These are phyloP conservation scores for Ambrosia trifida DNA, from an alignment of 129 eudicot species.

Conservation along the genomic window DNA sequence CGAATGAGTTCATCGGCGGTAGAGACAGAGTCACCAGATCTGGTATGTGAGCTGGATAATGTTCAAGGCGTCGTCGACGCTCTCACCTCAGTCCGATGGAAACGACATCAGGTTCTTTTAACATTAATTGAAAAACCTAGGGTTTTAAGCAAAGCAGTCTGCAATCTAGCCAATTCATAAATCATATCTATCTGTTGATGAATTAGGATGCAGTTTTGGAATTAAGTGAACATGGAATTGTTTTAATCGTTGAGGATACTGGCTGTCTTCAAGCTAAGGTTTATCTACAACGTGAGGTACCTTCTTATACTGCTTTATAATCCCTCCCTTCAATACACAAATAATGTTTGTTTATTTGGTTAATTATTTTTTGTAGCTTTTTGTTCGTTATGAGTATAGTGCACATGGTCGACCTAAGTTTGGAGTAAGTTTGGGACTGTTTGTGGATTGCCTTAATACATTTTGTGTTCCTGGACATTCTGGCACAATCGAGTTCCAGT, in stretches of 20 bases:
- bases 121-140: no score
- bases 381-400: slow-evolving; percentile 70
- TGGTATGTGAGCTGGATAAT: slow-evolving; percentile 77
- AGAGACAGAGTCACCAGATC: slow-evolving; percentile 59
- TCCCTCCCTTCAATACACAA: no score
- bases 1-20: slow-evolving; percentile 57
- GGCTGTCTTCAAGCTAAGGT: slow-evolving; percentile 97
- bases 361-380: slow-evolving; percentile 50
- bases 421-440: slow-evolving; percentile 91
- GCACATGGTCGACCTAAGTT: slow-evolving; percentile 87
- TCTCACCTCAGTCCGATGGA: slow-evolving; percentile 93
- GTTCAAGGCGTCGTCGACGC: slow-evolving; percentile 98
- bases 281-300: slow-evolving; percentile 87
- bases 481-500: slow-evolving; percentile 63
- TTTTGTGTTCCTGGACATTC: slow-evolving; percentile 77
- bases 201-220: slow-evolving; percentile 84
- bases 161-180: slow-evolving; percentile 1
- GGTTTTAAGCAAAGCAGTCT: background rate
- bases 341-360: slow-evolving; percentile 6
- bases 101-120: slow-evolving; percentile 81
- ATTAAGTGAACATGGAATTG: slow-evolving; percentile 86
- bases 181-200: background rate
- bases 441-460: slow-evolving; percentile 85
- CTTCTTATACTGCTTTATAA: no score
- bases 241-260: slow-evolving; percentile 86